Percentiles rank a stretch among this genome's conserved stretches.
Conservation (phyloP, 176 grass and related monocot genomes). For the Hordeum vulgare region MorexV3_pseudomolecules_assembly NC_058521.1:536170352-536170851, state of each 20-base stretch:
- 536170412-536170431: slow-evolving; percentile 49
- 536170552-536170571: slow-evolving; percentile 59
- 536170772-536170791: slow-evolving; percentile 43
- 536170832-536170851: slow-evolving; percentile 19
- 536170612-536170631: slow-evolving; percentile 39
- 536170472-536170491: slow-evolving; percentile 64
- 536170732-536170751: slow-evolving; percentile 92
- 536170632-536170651: slow-evolving; percentile 49
- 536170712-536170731: slow-evolving; percentile 78
- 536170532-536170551: slow-evolving; percentile 37
- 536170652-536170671: slow-evolving; percentile 43
- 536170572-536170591: slow-evolving; percentile 56
- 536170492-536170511: slow-evolving; percentile 48
- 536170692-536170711: slow-evolving; percentile 80
- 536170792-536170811: slow-evolving; percentile 60
- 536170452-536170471: slow-evolving; percentile 39
- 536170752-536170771: slow-evolving; percentile 61
- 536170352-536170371: slow-evolving; percentile 68
- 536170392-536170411: slow-evolving; percentile 60
- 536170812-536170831: slow-evolving; percentile 21
- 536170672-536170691: slow-evolving; percentile 56
- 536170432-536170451: slow-evolving; percentile 65
- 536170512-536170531: slow-evolving; percentile 52
- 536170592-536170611: slow-evolving; percentile 51
- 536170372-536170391: slow-evolving; percentile 53